A percentile compares a stretch with the other conserved stretches of the same genome.
These are phyloP conservation scores for Nigrograna mackinnonii DNA, from an alignment of 2,329 filamentous ascomycete genomes.

Conservation along the genomic window DNA sequence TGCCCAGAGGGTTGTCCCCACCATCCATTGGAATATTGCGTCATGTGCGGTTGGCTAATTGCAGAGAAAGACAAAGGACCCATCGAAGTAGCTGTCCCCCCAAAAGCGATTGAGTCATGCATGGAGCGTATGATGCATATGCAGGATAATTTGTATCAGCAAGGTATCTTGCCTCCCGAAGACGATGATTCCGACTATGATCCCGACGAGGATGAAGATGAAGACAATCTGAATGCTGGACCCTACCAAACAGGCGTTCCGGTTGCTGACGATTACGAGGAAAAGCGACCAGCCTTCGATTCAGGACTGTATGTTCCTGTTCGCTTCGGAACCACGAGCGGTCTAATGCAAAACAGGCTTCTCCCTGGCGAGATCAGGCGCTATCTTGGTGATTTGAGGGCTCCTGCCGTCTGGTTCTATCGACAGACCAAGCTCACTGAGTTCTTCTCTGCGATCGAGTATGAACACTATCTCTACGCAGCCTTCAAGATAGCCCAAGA, in stretches of 20 bases:
- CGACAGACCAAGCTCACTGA: constrained; percentile 9
- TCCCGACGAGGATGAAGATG: constrained; percentile 5
- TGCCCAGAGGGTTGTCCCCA: constrained; percentile 6
- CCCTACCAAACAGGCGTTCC: neutral
- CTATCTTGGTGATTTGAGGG: constrained; percentile 1
- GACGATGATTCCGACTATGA: constrained; percentile 11
- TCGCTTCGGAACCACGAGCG: neutral
- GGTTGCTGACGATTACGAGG: constrained; percentile 1
- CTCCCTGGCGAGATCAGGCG: neutral
- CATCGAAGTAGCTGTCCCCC: constrained; percentile 8
- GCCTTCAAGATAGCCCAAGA: neutral
- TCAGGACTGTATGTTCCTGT: constrained; percentile 1
- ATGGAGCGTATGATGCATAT: constrained; percentile 12
- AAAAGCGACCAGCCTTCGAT: constrained; percentile 2
- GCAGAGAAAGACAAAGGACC: constrained; percentile 3
- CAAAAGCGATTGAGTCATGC: too few species aligned
- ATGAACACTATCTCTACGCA: constrained; percentile 8
- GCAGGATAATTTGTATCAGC: constrained; percentile 11
- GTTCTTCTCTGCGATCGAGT: constrained; percentile 6
- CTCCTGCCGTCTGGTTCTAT: constrained; percentile 2
- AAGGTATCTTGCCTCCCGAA: constrained; percentile 7
- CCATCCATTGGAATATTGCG: constrained; percentile 3
- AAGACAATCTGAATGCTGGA: constrained; percentile 1
- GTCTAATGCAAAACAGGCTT: neutral
- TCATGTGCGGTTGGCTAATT: constrained; percentile 6